Evolutionary conservation across 176 grass and related monocot species (phyloP).

Genomic region (Triticum urartu): DNA sequence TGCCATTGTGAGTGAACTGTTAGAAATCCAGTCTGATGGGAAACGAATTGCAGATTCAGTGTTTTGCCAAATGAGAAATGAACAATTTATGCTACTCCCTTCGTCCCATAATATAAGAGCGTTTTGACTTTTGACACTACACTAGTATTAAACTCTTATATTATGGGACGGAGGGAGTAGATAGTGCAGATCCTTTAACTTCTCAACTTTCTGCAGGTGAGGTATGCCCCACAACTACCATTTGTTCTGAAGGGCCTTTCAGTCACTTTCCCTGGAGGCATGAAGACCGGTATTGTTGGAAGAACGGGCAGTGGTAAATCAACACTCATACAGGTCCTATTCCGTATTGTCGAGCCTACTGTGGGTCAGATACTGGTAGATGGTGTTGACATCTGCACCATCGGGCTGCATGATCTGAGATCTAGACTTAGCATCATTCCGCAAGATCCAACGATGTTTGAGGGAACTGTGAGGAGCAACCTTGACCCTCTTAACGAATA

Average conservation of each 20-base stretch:
- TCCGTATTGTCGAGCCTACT: constrained; percentile 80
- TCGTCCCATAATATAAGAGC: no score
- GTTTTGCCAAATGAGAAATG: neutral
- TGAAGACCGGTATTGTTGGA: constrained; percentile 91
- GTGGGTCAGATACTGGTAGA: constrained; percentile 73
- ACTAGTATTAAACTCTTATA: no score
- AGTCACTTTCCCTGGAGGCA: constrained; percentile 62
- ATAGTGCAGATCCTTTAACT: neutral
- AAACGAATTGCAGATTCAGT: neutral
- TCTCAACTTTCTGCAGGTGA: constrained; percentile 52
- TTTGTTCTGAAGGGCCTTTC: constrained; percentile 79
- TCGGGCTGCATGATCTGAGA: constrained; percentile 91
- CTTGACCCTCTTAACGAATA: constrained; percentile 84
- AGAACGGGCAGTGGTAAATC: constrained; percentile 94
- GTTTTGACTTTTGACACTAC: no score
- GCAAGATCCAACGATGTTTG: constrained; percentile 92
- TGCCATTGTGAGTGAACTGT: neutral
- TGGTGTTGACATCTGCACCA: constrained; percentile 61
- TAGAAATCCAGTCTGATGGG: neutral
- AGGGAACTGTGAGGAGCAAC: constrained; percentile 87
- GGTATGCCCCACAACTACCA: constrained; percentile 66
- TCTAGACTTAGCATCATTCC: constrained; percentile 87
- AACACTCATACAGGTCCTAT: constrained; percentile 81
- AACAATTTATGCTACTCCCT: neutral
- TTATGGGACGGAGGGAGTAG: no score